These are phyloP conservation scores for Guyanaporus albipodus DNA, from an alignment of 768 basidiomycete genomes.

Conservation along the genomic window DNA sequence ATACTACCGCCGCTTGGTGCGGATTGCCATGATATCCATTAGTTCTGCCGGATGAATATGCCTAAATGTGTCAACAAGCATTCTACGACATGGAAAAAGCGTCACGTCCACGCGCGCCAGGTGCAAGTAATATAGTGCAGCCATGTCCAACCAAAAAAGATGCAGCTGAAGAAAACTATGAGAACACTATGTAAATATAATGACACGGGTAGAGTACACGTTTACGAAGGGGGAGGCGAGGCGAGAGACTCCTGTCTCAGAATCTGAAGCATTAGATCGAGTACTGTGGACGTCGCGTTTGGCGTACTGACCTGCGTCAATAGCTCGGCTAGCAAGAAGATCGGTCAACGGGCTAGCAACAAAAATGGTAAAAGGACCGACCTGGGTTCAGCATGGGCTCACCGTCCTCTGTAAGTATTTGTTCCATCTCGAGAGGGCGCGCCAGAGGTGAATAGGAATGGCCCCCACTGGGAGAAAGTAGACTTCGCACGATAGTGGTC, in stretches of 20 bases:
- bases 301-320: constrained; percentile 51
- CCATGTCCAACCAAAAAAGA: constrained; percentile 12
- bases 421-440: constrained; percentile 45
- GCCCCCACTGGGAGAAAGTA: constrained; percentile 21
- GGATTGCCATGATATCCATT: constrained; percentile 24
- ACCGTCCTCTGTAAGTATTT: constrained; percentile 59
- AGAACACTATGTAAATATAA: constrained; percentile 18
- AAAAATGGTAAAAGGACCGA: constrained; percentile 30
- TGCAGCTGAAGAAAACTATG: constrained; percentile 14
- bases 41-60: constrained; percentile 2
- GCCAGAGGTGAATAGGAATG: constrained; percentile 30
- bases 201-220: constrained; percentile 23
- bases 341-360: constrained; percentile 3
- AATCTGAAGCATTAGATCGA: constrained; percentile 29
- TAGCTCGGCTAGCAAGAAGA: constrained; percentile 41
- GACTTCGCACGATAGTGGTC: constrained; percentile 7
- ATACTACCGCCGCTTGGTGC: background rate
- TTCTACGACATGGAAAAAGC: constrained; percentile 12
- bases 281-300: constrained; percentile 7
- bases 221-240: constrained; percentile 59
- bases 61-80: constrained; percentile 1
- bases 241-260: constrained; percentile 55
- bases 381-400: constrained; percentile 68
- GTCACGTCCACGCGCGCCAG: constrained; percentile 13
- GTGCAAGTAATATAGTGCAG: constrained; percentile 25